phyloP scores from a whole-genome alignment of 768 basidiomycete species.

The Dacryopinax spathularia region DNA sequence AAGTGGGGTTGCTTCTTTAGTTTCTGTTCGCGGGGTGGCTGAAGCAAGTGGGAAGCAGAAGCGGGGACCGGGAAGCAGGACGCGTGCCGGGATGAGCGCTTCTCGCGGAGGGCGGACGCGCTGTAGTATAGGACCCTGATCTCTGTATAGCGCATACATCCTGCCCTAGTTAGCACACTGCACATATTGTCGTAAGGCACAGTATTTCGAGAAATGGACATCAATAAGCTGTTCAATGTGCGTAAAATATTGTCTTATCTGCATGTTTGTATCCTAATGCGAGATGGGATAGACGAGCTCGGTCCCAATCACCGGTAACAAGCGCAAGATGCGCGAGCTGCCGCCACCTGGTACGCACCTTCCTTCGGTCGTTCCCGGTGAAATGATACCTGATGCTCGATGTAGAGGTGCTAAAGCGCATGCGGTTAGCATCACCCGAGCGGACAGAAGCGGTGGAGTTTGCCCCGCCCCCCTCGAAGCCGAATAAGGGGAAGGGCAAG shows the following conservation, averaged over 20 bases:
- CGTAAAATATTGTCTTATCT: neutral
- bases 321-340: slow-evolving; percentile 61
- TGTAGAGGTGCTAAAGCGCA: slow-evolving; percentile 62
- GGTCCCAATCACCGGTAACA: slow-evolving; percentile 47
- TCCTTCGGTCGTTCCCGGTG: neutral
- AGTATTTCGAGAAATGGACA: slow-evolving; percentile 14
- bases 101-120: too few relatives aligned
- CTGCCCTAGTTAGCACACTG: neutral
- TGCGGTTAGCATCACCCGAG: slow-evolving; percentile 39
- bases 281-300: slow-evolving; percentile 41
- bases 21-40: too few relatives aligned
- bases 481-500: slow-evolving; percentile 18
- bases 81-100: too few relatives aligned
- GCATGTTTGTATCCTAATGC: neutral
- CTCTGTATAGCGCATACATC: too few relatives aligned
- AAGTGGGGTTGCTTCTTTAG: too few relatives aligned
- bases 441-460: neutral
- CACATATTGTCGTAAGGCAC: neutral
- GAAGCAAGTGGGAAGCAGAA: too few relatives aligned
- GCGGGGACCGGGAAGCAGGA: too few relatives aligned
- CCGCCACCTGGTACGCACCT: slow-evolving; percentile 35
- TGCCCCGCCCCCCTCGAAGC: neutral
- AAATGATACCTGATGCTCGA: neutral
- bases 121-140: too few relatives aligned
- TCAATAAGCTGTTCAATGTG: slow-evolving; percentile 21